Conservation (phyloP, 306 rosid species). For the Vigna trinervia region DNA sequence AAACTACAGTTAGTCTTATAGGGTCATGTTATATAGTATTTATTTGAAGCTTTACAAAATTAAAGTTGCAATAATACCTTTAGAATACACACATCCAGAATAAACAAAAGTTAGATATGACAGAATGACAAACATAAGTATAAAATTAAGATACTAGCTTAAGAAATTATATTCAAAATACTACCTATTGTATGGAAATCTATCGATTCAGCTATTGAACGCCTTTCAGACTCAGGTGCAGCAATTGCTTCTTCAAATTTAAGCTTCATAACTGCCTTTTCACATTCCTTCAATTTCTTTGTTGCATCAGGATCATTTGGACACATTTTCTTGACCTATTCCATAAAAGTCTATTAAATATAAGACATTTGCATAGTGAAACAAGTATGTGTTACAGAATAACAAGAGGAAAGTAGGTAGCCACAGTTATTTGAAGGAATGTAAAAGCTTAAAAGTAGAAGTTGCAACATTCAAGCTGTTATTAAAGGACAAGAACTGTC, state of each 20-base stretch:
- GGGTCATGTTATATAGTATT: background rate
- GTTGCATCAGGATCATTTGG: slow-evolving; percentile 93
- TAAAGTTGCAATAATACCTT: slow-evolving; percentile 23
- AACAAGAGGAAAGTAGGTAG: slow-evolving; percentile 8
- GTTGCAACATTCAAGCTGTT: background rate
- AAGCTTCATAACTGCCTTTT: slow-evolving; percentile 92
- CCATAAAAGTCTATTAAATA: slow-evolving; percentile 40
- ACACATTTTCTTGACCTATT: slow-evolving; percentile 82
- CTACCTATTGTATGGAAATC: slow-evolving; percentile 84
- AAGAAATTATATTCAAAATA: slow-evolving; percentile 36
- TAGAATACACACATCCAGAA: slow-evolving; percentile 11
- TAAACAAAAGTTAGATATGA: slow-evolving; percentile 17
- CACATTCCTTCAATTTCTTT: slow-evolving; percentile 96
- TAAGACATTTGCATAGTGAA: slow-evolving; percentile 19
- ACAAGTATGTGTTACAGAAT: slow-evolving; percentile 9
- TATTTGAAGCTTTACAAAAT: slow-evolving; percentile 38
- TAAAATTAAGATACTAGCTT: slow-evolving; percentile 23
- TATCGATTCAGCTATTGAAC: slow-evolving; percentile 70
- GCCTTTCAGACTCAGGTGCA: slow-evolving; percentile 71
- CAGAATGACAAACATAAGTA: background rate
- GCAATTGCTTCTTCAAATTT: slow-evolving; percentile 96
- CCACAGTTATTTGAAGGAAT: background rate
- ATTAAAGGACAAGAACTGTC: background rate
- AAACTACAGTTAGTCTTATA: slow-evolving; percentile 5
- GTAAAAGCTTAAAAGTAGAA: background rate